Base-by-base conservation (phyloP, 129 eudicot genomes). In the Artemisia tridentata region DNA sequence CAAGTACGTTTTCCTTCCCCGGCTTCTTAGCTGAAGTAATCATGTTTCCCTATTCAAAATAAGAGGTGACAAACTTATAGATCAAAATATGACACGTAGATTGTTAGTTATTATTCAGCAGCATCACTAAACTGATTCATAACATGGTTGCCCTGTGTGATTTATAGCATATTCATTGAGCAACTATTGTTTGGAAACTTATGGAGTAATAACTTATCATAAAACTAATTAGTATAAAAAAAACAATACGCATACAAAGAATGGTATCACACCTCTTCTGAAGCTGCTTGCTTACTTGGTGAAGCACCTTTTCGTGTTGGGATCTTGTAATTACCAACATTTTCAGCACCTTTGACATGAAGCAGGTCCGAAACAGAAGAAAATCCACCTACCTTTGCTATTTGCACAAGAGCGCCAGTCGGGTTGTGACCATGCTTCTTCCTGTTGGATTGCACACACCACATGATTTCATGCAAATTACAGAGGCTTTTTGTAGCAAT, bases 301-400 rank as follows among this genome's bases (percentile, higher is more conserved):
- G 69, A 82, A 50, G 60, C 71, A 13, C 49, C 50, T 19, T 18
- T 52, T 19, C 58, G 79, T 84, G 76, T 65, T 3, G 54, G 72
- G 53, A 65, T 73, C 75, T 76, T 71, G 27, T 60, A 69, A 7
- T 25, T 19, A 63, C 69, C 61, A 63, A 76, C 19, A 63, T 10
- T 74, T 20, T 64, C 69, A 63, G 74, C 73, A 16, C 91, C 89
- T 45, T 68, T 82, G 66, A 71, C 81, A 57, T 79, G 76, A 48
- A 91, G 75, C 86, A 91, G 51, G 43, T 83, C 89, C 2, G 95
- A 85, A 72, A 91, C 97, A 46, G 92, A 91, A 1, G 97, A 85
- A 88, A 74, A 91, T 38, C 95, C 97, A 17, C 68, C 77, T 70
- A 86, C 86, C 80, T 85, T 91, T 15, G 95, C 92, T 66, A 71